Conservation (phyloP, 257 asterid species). For the Jaltomata sinuosa region DNA sequence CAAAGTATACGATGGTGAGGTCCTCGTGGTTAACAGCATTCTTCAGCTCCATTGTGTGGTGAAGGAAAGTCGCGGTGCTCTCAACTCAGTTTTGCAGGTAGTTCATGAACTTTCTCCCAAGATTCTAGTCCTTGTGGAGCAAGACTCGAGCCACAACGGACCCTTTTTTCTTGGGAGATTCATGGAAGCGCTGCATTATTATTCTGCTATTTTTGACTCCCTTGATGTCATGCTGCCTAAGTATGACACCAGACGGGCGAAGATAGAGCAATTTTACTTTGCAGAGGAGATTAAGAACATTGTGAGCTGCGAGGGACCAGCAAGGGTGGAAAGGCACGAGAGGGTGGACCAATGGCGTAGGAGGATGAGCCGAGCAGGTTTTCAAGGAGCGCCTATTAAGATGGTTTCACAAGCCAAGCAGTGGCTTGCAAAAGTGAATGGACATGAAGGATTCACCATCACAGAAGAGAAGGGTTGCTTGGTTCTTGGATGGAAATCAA, state of each 20-base stretch:
- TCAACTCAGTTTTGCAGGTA: slow-evolving; percentile 54
- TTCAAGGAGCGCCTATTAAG: slow-evolving; percentile 53
- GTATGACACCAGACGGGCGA: slow-evolving; percentile 63
- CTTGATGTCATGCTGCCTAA: slow-evolving; percentile 69
- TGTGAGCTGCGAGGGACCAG: slow-evolving; percentile 82
- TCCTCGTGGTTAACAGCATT: slow-evolving; percentile 55
- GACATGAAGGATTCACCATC: slow-evolving; percentile 57
- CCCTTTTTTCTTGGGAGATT: slow-evolving; percentile 77
- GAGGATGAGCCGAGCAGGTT: slow-evolving; percentile 85
- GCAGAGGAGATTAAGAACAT: slow-evolving; percentile 87
- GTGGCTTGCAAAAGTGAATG: slow-evolving; percentile 43
- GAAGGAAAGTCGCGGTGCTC: slow-evolving; percentile 72
- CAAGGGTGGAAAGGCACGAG: slow-evolving; percentile 73
- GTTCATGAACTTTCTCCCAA: slow-evolving; percentile 56
- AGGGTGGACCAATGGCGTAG: slow-evolving; percentile 84
- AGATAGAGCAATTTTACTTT: slow-evolving; percentile 74
- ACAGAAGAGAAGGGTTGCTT: slow-evolving; percentile 80
- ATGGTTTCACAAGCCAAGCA: slow-evolving; percentile 57
- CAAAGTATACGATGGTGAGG: slow-evolving; percentile 37
- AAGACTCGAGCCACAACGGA: slow-evolving; percentile 83
- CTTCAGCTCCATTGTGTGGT: slow-evolving; percentile 76
- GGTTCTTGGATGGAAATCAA: slow-evolving; percentile 85
- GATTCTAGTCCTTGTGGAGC: slow-evolving; percentile 59
- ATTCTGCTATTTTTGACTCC: slow-evolving; percentile 73
- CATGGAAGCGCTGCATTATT: slow-evolving; percentile 76